phyloP scores from a whole-genome alignment of 2,329 filamentous ascomycete genomes.

The Fusarium graminum region DNA sequence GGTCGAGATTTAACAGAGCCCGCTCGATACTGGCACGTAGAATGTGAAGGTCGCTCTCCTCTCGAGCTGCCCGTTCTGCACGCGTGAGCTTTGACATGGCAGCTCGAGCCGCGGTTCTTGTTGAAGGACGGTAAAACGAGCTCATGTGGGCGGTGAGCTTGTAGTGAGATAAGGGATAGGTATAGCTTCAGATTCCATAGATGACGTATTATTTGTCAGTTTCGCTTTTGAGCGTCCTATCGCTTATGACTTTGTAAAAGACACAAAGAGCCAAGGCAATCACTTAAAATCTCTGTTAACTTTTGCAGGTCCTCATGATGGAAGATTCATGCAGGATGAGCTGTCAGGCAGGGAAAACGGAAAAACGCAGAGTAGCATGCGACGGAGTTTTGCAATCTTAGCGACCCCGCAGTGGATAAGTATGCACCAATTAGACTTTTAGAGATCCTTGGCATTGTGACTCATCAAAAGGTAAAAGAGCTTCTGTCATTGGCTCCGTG shows the following conservation, averaged over 20 bases:
- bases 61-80: slow-evolving; percentile 24
- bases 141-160: slow-evolving; percentile 19
- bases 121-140: slow-evolving; percentile 33
- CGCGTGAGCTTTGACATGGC: slow-evolving; percentile 30
- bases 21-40: slow-evolving; percentile 24
- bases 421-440: not conserved
- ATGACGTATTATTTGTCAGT: not conserved
- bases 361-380: not conserved
- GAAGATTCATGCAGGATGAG: not conserved
- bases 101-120: slow-evolving; percentile 23
- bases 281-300: not conserved
- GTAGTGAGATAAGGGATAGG: not conserved
- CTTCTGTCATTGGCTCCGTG: not conserved
- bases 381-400: not conserved
- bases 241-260: not conserved
- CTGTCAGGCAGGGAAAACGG: not conserved
- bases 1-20: slow-evolving; percentile 19
- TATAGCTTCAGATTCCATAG: not conserved
- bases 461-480: not conserved
- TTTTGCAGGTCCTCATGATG: not conserved
- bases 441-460: not conserved
- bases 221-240: not conserved
- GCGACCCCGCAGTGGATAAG: not conserved
- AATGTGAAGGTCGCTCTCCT: slow-evolving; percentile 29
- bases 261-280: not conserved